Base-by-base conservation (phyloP, 805 yeast species). In the Wickerhamiella spandovensis region DNA sequence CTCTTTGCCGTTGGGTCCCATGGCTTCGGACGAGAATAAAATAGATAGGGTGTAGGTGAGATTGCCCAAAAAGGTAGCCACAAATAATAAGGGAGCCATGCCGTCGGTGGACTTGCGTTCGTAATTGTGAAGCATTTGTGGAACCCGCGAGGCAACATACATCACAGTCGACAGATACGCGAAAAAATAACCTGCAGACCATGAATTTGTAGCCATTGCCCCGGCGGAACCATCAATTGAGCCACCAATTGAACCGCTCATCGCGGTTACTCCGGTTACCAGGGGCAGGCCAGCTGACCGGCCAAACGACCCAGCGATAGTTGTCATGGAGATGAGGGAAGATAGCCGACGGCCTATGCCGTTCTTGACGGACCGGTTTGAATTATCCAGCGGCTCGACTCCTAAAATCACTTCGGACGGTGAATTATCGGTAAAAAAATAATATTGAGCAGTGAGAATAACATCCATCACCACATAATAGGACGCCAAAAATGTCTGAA, bases 61-160 rank as follows among this genome's bases (percentile, higher is more conserved):
- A 64, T 90, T 90, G 3, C 95, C 95, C 22, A 77, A 49, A 43
- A 89, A 69, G 1, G 96, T 95, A 18, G 90, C 78, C 10, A 77
- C 77, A 64, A 89, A 89, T 22, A 88, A 70, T 44, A 84, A 65
- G 21, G 94, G 86, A 1, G 96, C 84, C 2, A 88, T 71, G 2
- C 96, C 97, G 32, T 82, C 81, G 0, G 94, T 92, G 1, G 95
- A 84, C 62, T 84, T 84, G 39, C 95, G 72, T 48, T 69, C 58
- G 62, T 77, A 81, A 66, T 89, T 89, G 63, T 84, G 87, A 61
- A 74, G 68, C 47, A 89, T 69, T 62, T 89, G 97, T 1, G 97
- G 97, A 45, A 87, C 64, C 54, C 97, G 73, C 2, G 95, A 84
- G 10, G 79, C 69, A 44, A 87, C 74, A 61, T 90, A 89, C 49